Conservation (phyloP, 129 eudicot genomes). For the Smallanthus sonchifolius region DNA sequence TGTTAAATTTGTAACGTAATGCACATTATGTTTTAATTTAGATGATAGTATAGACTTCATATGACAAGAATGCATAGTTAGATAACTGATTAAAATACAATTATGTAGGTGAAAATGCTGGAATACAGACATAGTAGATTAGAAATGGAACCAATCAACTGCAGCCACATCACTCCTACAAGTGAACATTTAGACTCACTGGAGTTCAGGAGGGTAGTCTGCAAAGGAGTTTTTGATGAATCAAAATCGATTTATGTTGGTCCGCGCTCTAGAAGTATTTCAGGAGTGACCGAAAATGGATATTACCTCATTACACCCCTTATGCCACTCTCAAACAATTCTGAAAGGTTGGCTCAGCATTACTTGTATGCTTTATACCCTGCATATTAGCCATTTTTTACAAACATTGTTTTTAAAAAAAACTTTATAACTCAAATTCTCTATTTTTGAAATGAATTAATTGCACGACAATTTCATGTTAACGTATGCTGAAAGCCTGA, state of each 20-base stretch:
- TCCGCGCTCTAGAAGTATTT: conserved; percentile 96
- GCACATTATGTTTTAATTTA: background rate
- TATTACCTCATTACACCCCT: conserved; percentile 88
- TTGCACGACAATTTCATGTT: background rate
- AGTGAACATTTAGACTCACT: conserved; percentile 41
- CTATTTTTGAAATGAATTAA: background rate
- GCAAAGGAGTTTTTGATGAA: conserved; percentile 80
- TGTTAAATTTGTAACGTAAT: background rate
- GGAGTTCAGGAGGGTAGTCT: conserved; percentile 72
- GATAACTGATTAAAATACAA: background rate
- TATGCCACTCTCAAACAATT: conserved; percentile 53
- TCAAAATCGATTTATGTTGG: conserved; percentile 72
- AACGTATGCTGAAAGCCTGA: conserved; percentile 8
- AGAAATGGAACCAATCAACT: conserved; percentile 62
- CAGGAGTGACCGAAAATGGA: conserved; percentile 95
- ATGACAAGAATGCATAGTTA: background rate
- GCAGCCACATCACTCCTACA: conserved; percentile 38
- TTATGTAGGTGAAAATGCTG: conserved; percentile 71
- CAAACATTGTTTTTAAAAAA: background rate
- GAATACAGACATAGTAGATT: conserved; percentile 65
- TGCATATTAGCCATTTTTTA: background rate
- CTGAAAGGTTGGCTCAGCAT: conserved; percentile 50
- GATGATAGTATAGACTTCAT: background rate
- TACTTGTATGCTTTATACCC: background rate
- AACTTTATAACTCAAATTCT: too few species aligned